Evolutionary conservation across 31 red algal genomes (phyloP), one percentile per base, ranked within the genome.

Genomic region (Asparagopsis taxiformis): DNA sequence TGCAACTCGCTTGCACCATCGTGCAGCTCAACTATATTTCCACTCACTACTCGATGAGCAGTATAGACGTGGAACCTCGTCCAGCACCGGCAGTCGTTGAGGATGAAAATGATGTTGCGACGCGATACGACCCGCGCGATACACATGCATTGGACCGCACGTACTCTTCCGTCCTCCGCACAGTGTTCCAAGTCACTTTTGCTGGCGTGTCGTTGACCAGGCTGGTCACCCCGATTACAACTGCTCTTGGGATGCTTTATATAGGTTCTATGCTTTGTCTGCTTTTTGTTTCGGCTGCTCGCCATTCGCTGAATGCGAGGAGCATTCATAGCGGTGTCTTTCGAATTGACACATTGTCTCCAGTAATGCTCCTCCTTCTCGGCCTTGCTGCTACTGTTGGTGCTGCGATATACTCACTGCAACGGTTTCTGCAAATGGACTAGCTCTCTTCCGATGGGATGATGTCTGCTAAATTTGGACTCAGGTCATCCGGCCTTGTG

Each of bases 61-160:
- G n/a, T n/a, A n/a, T n/a, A n/a, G n/a, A n/a, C n/a, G n/a, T n/a
- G n/a, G n/a, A n/a, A n/a, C n/a, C n/a, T n/a, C n/a, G n/a, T n/a
- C n/a, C n/a, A n/a, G n/a, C n/a, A n/a, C n/a, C n/a, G n/a, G n/a
- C n/a, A n/a, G n/a, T n/a, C n/a, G n/a, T n/a, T n/a, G n/a, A n/a
- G n/a, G n/a, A n/a, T n/a, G n/a, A n/a, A n/a, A n/a, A n/a, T n/a
- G n/a, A n/a, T n/a, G n/a, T n/a, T n/a, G n/a, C n/a, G n/a, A n/a
- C n/a, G 41, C 41, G 13, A 13, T 46, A 32, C 31, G 60, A 64
- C 60, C 60, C 60, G 60, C 60, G 60, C 5, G 60, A 64, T 30
- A 35, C 29, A 6, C 60, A 64, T 35, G 60, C 60, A 17, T 9
- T 30, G 7, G 60, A 64, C 60, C 60, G 60, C 33, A 64, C 60